Evolutionary conservation across 2,329 filamentous ascomycete species (phyloP).

Genomic region (Mycosphaerella sp.): DNA sequence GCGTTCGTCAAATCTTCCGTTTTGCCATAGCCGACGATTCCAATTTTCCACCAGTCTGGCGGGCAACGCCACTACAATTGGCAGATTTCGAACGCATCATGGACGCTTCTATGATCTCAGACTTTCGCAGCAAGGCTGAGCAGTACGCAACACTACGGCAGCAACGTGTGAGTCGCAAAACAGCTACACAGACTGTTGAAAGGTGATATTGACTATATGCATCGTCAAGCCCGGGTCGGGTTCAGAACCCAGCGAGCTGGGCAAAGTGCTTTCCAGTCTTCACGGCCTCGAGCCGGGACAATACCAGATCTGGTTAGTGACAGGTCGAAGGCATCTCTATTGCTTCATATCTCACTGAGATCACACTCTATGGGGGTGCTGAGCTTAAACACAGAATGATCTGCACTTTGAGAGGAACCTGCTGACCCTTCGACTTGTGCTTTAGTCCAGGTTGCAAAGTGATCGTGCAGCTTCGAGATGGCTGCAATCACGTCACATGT

Average conservation of each 20-base stretch:
- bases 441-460: conserved; percentile 7
- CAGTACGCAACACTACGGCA: neutral
- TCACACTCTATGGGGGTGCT: no score
- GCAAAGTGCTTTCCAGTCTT: no score
- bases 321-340: no score
- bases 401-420: neutral
- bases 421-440: neutral
- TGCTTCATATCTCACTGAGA: no score
- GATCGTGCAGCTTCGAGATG: conserved; percentile 7
- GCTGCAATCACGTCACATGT: conserved; percentile 9
- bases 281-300: no score
- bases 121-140: neutral
- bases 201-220: neutral
- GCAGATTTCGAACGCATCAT: conserved; percentile 1
- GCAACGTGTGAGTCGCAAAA: neutral
- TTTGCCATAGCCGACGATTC: neutral
- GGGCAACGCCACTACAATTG: neutral
- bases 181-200: no score
- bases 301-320: no score
- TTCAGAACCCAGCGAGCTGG: neutral
- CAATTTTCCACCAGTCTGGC: conserved; percentile 4
- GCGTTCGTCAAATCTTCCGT: neutral
- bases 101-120: neutral
- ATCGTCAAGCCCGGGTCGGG: neutral
- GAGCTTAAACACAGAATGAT: neutral